phyloP scores from a whole-genome alignment of 805 yeast genomes.

The Kodamaea restingae region DNA sequence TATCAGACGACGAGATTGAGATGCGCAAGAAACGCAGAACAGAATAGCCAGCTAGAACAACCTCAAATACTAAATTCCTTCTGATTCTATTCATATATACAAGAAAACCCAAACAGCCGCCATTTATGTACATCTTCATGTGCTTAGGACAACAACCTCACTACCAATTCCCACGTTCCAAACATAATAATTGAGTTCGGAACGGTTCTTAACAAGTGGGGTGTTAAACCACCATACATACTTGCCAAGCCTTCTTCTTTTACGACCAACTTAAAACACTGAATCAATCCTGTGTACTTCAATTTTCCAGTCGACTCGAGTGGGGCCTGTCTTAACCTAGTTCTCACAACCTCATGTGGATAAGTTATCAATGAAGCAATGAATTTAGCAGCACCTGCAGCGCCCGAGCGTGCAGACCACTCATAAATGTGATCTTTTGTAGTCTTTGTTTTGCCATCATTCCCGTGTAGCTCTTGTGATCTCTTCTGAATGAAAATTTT shows the following conservation, averaged over 20 bases:
- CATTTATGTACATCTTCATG: background rate
- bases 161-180: conserved; percentile 92
- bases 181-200: conserved; percentile 98
- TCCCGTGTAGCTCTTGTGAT: conserved; percentile 36
- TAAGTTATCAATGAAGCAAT: conserved; percentile 89
- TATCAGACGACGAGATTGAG: conserved; percentile 3
- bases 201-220: conserved; percentile 93
- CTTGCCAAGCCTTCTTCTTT: conserved; percentile 91
- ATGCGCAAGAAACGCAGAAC: background rate
- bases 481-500: conserved; percentile 58
- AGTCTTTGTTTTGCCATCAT: conserved; percentile 25
- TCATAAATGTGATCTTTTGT: conserved; percentile 65
- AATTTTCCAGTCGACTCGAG: conserved; percentile 64
- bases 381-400: conserved; percentile 95
- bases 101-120: background rate
- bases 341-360: conserved; percentile 96
- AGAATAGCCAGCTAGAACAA: background rate
- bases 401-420: conserved; percentile 95
- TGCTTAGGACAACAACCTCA: conserved; percentile 27
- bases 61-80: background rate
- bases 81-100: conserved; percentile 1
- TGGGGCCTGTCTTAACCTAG: conserved; percentile 94
- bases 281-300: conserved; percentile 85
- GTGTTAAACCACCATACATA: conserved; percentile 97
- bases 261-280: conserved; percentile 78